phyloP scores from a whole-genome alignment of 176 grass and related monocot species.

The Urochloa ruziziensis region DNA sequence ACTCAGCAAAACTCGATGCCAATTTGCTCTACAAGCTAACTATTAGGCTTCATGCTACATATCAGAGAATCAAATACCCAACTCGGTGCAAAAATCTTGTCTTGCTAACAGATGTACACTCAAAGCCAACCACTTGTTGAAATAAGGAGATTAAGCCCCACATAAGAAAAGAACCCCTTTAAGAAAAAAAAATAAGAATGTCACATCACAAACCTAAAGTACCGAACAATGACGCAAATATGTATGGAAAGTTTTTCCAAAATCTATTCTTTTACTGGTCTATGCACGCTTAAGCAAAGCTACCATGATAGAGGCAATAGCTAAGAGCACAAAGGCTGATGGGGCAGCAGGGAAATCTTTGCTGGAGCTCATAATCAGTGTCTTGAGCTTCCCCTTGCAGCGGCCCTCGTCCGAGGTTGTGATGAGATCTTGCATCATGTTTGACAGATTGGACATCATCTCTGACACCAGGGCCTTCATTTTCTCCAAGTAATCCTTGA shows the following conservation, averaged over 20 bases:
- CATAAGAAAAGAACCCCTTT: not conserved
- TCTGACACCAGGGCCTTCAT: constrained; percentile 48
- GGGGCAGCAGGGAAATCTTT: constrained; percentile 29
- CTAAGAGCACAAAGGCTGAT: constrained; percentile 47
- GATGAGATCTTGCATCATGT: constrained; percentile 54
- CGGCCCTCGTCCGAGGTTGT: constrained; percentile 24
- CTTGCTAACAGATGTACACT: not conserved
- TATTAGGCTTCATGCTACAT: not conserved
- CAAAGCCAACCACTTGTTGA: constrained; percentile 7
- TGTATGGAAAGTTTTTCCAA: not conserved
- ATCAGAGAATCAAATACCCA: not conserved
- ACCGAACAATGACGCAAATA: not conserved
- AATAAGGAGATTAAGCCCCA: not conserved
- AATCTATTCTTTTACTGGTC: not conserved
- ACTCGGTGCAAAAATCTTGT: not conserved
- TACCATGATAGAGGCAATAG: constrained; percentile 54
- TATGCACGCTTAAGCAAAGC: constrained; percentile 57
- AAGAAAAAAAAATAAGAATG: too few relatives aligned
- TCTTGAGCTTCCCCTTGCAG: constrained; percentile 44
- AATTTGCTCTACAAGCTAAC: not conserved
- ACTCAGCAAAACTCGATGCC: too few relatives aligned
- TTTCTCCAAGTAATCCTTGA: constrained; percentile 39
- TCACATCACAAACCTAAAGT: not conserved
- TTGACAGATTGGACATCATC: constrained; percentile 58
- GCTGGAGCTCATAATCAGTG: constrained; percentile 24